These are phyloP conservation scores for Prillingera fragicola DNA, from an alignment of 1,284 basidiomycete species.

Conservation along the genomic window DNA sequence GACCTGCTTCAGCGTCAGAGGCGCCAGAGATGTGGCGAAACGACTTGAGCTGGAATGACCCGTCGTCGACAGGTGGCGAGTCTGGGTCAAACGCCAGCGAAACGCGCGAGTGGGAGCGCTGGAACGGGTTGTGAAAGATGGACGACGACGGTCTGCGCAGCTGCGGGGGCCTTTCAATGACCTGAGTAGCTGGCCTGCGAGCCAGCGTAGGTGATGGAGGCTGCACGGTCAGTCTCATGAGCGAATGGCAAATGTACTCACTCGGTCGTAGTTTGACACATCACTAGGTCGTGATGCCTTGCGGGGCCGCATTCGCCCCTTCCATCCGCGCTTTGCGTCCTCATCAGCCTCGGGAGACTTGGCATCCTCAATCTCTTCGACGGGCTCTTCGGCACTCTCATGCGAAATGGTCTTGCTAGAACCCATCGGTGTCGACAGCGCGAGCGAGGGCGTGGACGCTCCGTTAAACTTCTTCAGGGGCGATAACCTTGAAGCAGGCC, in stretches of 20 bases:
- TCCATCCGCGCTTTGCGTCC: slow-evolving; percentile 5
- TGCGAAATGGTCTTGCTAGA: too few species aligned
- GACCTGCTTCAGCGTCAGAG: slow-evolving; percentile 11
- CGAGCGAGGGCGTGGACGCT: too few species aligned
- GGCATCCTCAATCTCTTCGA: slow-evolving; percentile 18
- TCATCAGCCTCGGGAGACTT: slow-evolving; percentile 3
- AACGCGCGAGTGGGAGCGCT: slow-evolving; percentile 28
- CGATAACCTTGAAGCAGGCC: too few species aligned
- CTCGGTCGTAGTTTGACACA: neutral
- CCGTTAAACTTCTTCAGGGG: too few species aligned
- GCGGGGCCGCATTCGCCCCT: neutral
- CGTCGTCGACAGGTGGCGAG: slow-evolving; percentile 24
- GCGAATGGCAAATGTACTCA: neutral
- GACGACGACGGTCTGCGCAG: slow-evolving; percentile 35
- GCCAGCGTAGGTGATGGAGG: slow-evolving; percentile 3
- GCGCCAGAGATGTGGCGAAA: slow-evolving; percentile 44
- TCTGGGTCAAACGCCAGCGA: slow-evolving; percentile 28
- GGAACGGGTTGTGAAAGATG: slow-evolving; percentile 35
- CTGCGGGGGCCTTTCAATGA: neutral
- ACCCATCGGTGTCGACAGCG: too few species aligned
- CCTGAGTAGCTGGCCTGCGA: slow-evolving; percentile 1
- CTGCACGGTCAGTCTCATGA: slow-evolving; percentile 3
- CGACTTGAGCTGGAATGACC: slow-evolving; percentile 42
- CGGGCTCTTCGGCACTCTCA: too few species aligned
- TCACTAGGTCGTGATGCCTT: neutral